Conservation (phyloP, 352 stramenopile genomes). For the Globisporangium lucens region DNA sequence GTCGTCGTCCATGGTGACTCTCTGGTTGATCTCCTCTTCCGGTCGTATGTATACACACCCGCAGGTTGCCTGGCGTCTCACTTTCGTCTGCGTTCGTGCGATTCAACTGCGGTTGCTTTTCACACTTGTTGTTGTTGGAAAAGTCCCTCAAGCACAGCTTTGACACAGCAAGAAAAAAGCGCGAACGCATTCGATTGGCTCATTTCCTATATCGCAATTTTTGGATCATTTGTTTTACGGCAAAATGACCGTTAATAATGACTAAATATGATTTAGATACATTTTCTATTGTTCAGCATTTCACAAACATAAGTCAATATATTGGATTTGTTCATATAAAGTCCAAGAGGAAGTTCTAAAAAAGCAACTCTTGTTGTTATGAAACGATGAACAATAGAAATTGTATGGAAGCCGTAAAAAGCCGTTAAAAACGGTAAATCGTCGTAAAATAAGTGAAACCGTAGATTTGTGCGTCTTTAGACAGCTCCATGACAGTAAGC, state of each 20-base stretch:
- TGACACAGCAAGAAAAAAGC: conserved; percentile 10
- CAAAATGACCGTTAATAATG: no score
- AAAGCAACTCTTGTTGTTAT: no score
- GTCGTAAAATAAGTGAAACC: no score
- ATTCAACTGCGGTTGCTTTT: background rate
- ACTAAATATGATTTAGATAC: no score
- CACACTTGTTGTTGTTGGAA: background rate
- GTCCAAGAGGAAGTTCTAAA: no score
- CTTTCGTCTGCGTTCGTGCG: background rate
- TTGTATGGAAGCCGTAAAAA: background rate
- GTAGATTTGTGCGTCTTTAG: background rate
- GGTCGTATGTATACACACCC: background rate
- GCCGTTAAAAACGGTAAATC: background rate
- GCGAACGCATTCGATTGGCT: conserved; percentile 34
- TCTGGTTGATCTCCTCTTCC: background rate
- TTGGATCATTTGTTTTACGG: no score
- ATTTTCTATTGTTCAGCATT: no score
- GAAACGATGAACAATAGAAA: background rate
- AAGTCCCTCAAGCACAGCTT: background rate
- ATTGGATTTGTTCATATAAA: no score
- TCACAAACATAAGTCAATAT: no score
- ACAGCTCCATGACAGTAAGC: background rate
- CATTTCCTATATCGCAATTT: background rate
- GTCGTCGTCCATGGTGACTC: conserved; percentile 59
- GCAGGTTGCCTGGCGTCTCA: background rate